Percentiles rank a stretch among this genome's conserved stretches.
phyloP scores from a whole-genome alignment of 208 protist genomes.

The Histomonas meleagridis region DNA sequence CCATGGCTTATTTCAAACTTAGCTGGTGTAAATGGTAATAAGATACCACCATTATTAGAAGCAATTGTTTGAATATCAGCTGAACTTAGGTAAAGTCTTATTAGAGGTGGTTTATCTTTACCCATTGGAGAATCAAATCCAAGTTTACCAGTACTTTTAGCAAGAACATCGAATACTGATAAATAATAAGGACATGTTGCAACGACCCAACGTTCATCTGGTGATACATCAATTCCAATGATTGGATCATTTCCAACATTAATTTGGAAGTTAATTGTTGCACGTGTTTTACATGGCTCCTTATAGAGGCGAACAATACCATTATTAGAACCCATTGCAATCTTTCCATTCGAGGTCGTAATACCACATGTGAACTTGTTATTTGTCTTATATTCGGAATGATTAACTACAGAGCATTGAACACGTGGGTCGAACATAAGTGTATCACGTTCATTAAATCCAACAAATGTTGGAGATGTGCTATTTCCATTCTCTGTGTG shows the following conservation, averaged over 20 bases:
- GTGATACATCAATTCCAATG: neutral
- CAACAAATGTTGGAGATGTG: neutral
- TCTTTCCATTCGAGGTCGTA: neutral
- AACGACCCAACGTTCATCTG: neutral
- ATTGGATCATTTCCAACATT: constrained; percentile 26
- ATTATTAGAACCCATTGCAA: neutral
- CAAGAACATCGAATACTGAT: neutral
- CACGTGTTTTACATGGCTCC: neutral
- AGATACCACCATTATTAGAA: neutral
- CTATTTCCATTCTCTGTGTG: neutral
- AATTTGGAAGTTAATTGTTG: constrained; percentile 1
- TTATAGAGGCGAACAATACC: neutral
- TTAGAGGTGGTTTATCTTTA: neutral
- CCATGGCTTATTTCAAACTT: neutral
- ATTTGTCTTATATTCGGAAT: neutral
- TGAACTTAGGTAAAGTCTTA: neutral
- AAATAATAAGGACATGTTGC: constrained; percentile 3
- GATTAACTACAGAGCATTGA: neutral
- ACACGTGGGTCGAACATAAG: neutral
- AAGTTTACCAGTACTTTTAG: neutral
- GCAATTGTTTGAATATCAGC: neutral
- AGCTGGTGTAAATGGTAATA: neutral
- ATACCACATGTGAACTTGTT: neutral
- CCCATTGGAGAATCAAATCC: neutral
- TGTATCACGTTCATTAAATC: neutral